Percentiles rank a stretch among this genome's conserved stretches.
These are phyloP conservation scores for Irpex lacteus DNA, from an alignment of 1,284 basidiomycete species.

Conservation along the genomic window DNA sequence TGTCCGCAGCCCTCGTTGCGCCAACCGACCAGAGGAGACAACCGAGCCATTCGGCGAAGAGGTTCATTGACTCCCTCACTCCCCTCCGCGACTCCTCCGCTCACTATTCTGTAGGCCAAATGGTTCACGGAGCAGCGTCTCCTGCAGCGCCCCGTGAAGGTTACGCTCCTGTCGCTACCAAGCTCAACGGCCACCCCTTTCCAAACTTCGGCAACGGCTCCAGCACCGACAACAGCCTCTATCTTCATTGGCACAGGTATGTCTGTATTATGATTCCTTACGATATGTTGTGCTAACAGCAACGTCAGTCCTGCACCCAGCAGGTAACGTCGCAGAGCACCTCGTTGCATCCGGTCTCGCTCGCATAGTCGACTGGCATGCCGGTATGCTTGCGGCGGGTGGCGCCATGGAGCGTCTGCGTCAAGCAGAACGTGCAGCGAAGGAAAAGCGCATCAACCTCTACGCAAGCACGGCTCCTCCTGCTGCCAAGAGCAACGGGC, in stretches of 20 bases:
- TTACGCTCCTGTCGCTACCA: slow-evolving; percentile 87
- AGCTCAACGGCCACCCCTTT: slow-evolving; percentile 80
- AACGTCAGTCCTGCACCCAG: slow-evolving; percentile 66
- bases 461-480: slow-evolving; percentile 56
- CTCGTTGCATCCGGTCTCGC: slow-evolving; percentile 85
- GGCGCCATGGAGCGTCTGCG: slow-evolving; percentile 87
- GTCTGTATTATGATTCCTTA: slow-evolving; percentile 18
- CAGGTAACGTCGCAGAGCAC: slow-evolving; percentile 92
- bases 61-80: slow-evolving; percentile 40
- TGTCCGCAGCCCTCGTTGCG: slow-evolving; percentile 75
- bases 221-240: slow-evolving; percentile 66
- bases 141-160: slow-evolving; percentile 85
- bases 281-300: not conserved
- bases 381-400: slow-evolving; percentile 82
- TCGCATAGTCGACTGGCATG: slow-evolving; percentile 96
- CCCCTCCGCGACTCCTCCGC: slow-evolving; percentile 9
- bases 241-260: slow-evolving; percentile 87
- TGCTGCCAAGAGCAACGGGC: slow-evolving; percentile 43
- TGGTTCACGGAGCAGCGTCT: slow-evolving; percentile 94
- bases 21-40: slow-evolving; percentile 70
- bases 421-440: slow-evolving; percentile 81
- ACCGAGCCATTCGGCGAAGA: slow-evolving; percentile 86
- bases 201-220: slow-evolving; percentile 58
- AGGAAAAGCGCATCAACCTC: slow-evolving; percentile 77
- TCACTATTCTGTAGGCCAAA: slow-evolving; percentile 63